Evolutionary conservation across 345 rosid species (phyloP).

Genomic region (Arabis hirsuta): DNA sequence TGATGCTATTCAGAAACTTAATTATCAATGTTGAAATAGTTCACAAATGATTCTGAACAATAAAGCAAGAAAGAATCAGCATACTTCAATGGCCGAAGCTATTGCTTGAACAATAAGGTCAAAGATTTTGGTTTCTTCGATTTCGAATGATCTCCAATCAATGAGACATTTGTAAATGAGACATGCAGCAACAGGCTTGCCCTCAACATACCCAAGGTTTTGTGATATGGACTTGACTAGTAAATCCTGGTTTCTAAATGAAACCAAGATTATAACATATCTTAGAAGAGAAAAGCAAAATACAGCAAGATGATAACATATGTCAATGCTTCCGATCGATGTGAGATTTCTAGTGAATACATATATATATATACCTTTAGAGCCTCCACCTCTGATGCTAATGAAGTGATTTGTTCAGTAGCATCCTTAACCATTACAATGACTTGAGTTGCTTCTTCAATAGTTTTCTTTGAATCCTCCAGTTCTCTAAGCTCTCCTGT

Average conservation of each 20-base stretch:
- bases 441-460: conserved; percentile 92
- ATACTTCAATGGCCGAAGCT: conserved; percentile 89
- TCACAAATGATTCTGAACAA: not conserved
- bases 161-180: conserved; percentile 90
- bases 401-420: conserved; percentile 71
- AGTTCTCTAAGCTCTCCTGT: conserved; percentile 71
- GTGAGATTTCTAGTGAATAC: not conserved
- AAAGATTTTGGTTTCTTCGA: conserved; percentile 88
- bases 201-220: conserved; percentile 86
- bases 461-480: conserved; percentile 52
- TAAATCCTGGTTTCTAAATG: conserved; percentile 48
- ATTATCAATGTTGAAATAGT: conserved; percentile 2
- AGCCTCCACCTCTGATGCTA: too few relatives aligned
- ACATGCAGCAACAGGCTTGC: conserved; percentile 96
- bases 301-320: too few relatives aligned
- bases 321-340: too few relatives aligned
- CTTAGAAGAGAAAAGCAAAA: too few relatives aligned
- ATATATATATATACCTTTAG: conserved; percentile 75
- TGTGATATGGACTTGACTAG: conserved; percentile 87
- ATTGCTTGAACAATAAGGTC: conserved; percentile 94
- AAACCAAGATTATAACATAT: not conserved
- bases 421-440: conserved; percentile 82
- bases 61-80: conserved; percentile 22
- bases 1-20: conserved; percentile 2
- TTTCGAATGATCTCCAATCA: conserved; percentile 99